These are phyloP conservation scores for Allodekkera sacchari DNA, from an alignment of 805 yeast genomes.

Conservation along the genomic window DNA sequence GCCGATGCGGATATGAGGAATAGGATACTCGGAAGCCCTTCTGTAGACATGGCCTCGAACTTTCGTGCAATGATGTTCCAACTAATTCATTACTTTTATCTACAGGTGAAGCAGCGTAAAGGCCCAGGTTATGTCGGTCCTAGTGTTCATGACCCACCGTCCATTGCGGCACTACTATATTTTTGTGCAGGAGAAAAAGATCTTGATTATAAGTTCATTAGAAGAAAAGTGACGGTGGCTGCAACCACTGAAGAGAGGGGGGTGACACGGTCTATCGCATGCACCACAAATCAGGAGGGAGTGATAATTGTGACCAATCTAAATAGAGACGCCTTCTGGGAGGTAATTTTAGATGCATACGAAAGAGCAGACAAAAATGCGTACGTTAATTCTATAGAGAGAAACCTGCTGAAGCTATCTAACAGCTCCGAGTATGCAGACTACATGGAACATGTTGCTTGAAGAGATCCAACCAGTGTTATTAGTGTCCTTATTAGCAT, in stretches of 20 bases:
- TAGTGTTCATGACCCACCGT: constrained; percentile 75
- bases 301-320: not conserved
- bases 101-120: constrained; percentile 32
- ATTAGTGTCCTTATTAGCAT: no score
- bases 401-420: no score
- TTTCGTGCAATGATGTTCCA: constrained; percentile 49
- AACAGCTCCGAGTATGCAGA: no score
- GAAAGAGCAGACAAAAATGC: constrained; percentile 26
- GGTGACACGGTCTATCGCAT: constrained; percentile 2
- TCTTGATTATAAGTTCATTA: constrained; percentile 14
- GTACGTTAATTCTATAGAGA: constrained; percentile 8
- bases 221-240: constrained; percentile 11
- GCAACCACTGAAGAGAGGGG: constrained; percentile 7
- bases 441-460: no score
- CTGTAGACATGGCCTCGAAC: constrained; percentile 25
- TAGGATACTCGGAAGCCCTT: constrained; percentile 29
- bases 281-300: constrained; percentile 14
- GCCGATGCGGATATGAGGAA: no score
- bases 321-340: constrained; percentile 27
- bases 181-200: constrained; percentile 22
- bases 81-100: constrained; percentile 42
- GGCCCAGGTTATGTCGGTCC: constrained; percentile 48
- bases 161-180: constrained; percentile 51
- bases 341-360: constrained; percentile 29
- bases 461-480: no score